Evolutionary conservation across 805 yeast species (phyloP).

Genomic region (Helenozyma rhizophorensis): DNA sequence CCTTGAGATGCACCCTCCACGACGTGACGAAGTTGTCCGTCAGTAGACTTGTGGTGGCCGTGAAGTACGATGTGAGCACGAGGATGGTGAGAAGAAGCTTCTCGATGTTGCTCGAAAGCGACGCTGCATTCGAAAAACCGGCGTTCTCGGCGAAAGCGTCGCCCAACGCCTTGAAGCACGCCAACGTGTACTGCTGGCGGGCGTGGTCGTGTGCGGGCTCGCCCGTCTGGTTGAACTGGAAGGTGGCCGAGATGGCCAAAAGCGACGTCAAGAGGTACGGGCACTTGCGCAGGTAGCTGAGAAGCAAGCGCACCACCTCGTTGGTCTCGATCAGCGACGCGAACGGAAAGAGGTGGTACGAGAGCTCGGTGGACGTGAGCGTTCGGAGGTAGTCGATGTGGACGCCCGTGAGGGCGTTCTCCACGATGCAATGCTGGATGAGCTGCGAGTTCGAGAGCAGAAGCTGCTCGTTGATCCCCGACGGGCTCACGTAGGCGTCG

Average conservation of each 20-base stretch:
- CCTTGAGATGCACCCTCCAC: slow-evolving; percentile 23
- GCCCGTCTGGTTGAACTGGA: slow-evolving; percentile 21
- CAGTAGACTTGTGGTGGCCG: slow-evolving; percentile 15
- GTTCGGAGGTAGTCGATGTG: slow-evolving; percentile 29
- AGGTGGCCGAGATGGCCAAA: slow-evolving; percentile 24
- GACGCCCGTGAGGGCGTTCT: slow-evolving; percentile 23
- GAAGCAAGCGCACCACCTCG: slow-evolving; percentile 26
- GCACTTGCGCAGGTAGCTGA: slow-evolving; percentile 19
- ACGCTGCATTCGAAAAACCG: slow-evolving; percentile 8
- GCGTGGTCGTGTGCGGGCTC: slow-evolving; percentile 17
- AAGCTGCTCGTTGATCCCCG: slow-evolving; percentile 6
- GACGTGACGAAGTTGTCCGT: slow-evolving; percentile 10
- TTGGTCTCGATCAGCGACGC: slow-evolving; percentile 32
- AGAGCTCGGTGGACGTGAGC: slow-evolving; percentile 26
- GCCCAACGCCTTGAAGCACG: slow-evolving; percentile 18
- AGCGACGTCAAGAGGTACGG: slow-evolving; percentile 20
- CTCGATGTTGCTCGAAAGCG: slow-evolving; percentile 18
- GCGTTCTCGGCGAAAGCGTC: slow-evolving; percentile 16
- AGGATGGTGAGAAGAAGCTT: slow-evolving; percentile 22
- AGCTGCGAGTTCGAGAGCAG: slow-evolving; percentile 20
- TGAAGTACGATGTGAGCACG: slow-evolving; percentile 20
- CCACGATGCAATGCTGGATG: slow-evolving; percentile 20
- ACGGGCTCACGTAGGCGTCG: slow-evolving; percentile 2
- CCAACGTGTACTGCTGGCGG: slow-evolving; percentile 17
- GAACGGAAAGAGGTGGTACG: slow-evolving; percentile 34